These are phyloP conservation scores for Nicotiana knightiana DNA, from an alignment of 257 asterid genomes.

Conservation along the genomic window DNA sequence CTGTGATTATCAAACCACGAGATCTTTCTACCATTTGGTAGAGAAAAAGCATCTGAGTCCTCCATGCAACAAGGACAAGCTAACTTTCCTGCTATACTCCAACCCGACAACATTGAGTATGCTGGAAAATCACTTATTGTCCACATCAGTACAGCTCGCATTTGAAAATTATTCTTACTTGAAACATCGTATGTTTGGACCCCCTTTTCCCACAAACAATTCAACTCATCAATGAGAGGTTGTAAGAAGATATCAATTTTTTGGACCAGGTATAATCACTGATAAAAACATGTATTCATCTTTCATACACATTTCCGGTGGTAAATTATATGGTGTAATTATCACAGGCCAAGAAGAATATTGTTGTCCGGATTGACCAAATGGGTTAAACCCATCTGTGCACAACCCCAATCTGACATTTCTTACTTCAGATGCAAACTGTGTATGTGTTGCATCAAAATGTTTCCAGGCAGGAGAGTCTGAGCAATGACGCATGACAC, in stretches of 20 bases:
- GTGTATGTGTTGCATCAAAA: not conserved
- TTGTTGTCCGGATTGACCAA: not conserved
- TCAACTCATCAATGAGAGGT: not conserved
- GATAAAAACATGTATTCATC: not conserved
- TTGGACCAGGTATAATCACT: not conserved
- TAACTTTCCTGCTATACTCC: not conserved
- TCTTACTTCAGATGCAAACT: not conserved
- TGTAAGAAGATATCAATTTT: not conserved
- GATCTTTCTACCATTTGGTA: not conserved
- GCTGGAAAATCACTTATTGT: not conserved
- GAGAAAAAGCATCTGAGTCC: not conserved
- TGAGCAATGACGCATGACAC: not conserved
- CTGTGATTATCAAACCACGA: not conserved
- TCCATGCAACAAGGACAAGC: not conserved
- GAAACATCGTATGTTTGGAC: not conserved
- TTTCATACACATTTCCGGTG: not conserved
- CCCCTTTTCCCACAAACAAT: not conserved
- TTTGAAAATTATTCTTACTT: not conserved
- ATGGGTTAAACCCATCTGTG: not conserved
- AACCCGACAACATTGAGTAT: not conserved
- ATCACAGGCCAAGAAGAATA: constrained; percentile 1
- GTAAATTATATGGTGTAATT: not conserved
- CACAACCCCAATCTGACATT: not conserved
- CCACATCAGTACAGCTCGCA: not conserved
- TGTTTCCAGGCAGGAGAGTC: constrained; percentile 1